Evolutionary conservation across 805 yeast genomes (phyloP).

Genomic region (Zygotorulaspora florentina): DNA sequence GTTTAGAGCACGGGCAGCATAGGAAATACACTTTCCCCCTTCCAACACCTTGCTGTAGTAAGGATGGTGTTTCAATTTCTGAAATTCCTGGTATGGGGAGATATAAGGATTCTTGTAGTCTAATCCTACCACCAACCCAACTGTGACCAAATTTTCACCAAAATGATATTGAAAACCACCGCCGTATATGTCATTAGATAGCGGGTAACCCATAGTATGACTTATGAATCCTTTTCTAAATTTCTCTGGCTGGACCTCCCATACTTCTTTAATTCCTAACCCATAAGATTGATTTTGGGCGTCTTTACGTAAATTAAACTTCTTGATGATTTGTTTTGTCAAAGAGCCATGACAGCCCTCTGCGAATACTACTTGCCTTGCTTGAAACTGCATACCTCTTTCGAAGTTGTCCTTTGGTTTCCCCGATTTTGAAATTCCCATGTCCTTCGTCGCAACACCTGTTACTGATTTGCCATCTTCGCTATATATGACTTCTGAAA

Average conservation of each 20-base stretch:
- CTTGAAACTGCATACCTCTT: conserved; percentile 95
- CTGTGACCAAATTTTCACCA: conserved; percentile 86
- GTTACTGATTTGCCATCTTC: conserved; percentile 51
- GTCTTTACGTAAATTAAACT: conserved; percentile 62
- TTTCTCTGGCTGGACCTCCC: conserved; percentile 86
- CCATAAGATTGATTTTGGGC: conserved; percentile 87
- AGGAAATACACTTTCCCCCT: conserved; percentile 90
- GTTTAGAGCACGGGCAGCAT: conserved; percentile 93
- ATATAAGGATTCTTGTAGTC: conserved; percentile 94
- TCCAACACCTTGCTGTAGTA: conserved; percentile 66
- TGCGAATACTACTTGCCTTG: conserved; percentile 83
- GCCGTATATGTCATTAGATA: conserved; percentile 71
- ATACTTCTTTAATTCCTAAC: conserved; percentile 90
- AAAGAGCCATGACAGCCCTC: conserved; percentile 99
- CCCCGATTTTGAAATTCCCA: conserved; percentile 77
- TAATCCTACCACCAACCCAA: conserved; percentile 91
- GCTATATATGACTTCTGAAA: conserved; percentile 67
- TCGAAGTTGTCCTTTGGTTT: conserved; percentile 80
- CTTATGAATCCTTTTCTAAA: conserved; percentile 76
- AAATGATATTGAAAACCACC: conserved; percentile 98
- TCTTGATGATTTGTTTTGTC: conserved; percentile 67
- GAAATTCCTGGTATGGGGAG: conserved; percentile 95
- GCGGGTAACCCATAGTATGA: conserved; percentile 88
- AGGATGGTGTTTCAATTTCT: conserved; percentile 89
- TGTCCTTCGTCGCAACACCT: conserved; percentile 93